A percentile compares a stretch with the other conserved stretches of the same genome.
phyloP scores from a whole-genome alignment of 345 rosid species.

The Populus davidiana region DNA sequence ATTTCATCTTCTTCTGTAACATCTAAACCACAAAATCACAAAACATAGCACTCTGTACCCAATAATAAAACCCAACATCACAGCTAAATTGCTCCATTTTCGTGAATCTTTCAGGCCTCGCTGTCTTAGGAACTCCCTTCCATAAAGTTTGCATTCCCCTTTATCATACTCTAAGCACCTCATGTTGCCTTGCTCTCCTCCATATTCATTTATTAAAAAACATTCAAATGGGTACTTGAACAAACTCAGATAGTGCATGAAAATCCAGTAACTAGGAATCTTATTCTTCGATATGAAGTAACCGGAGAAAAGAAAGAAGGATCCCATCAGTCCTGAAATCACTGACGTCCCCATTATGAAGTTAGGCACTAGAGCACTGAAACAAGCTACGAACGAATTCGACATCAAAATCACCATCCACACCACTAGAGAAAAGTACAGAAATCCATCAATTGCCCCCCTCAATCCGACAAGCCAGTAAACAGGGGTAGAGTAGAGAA shows the following conservation, averaged over 20 bases:
- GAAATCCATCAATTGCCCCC: conserved; percentile 49
- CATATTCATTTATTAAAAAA: conserved; percentile 69
- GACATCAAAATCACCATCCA: conserved; percentile 81
- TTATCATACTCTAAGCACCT: conserved; percentile 38
- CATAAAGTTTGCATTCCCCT: conserved; percentile 40
- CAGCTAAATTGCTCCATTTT: conserved; percentile 74
- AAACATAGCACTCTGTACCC: conserved; percentile 75
- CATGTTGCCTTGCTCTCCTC: conserved; percentile 44
- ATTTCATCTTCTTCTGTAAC: conserved; percentile 47
- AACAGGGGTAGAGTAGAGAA: conserved; percentile 73
- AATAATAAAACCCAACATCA: conserved; percentile 66
- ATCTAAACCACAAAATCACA: conserved; percentile 67
- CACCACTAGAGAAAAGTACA: conserved; percentile 66
- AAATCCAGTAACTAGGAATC: conserved; percentile 76
- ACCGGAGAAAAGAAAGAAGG: conserved; percentile 89
- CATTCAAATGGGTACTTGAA: conserved; percentile 88
- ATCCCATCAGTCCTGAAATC: conserved; percentile 83
- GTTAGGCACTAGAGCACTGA: conserved; percentile 89
- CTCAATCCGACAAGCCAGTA: conserved; percentile 86
- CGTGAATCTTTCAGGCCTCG: conserved; percentile 55
- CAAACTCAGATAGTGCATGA: conserved; percentile 80
- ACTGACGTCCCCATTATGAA: conserved; percentile 93
- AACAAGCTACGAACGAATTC: conserved; percentile 83
- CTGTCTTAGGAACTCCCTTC: conserved; percentile 50
- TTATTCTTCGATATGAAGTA: conserved; percentile 67